Percentiles rank a stretch among this genome's conserved stretches.
phyloP scores from a whole-genome alignment of 768 basidiomycete species.

The Mycena galopus region DNA sequence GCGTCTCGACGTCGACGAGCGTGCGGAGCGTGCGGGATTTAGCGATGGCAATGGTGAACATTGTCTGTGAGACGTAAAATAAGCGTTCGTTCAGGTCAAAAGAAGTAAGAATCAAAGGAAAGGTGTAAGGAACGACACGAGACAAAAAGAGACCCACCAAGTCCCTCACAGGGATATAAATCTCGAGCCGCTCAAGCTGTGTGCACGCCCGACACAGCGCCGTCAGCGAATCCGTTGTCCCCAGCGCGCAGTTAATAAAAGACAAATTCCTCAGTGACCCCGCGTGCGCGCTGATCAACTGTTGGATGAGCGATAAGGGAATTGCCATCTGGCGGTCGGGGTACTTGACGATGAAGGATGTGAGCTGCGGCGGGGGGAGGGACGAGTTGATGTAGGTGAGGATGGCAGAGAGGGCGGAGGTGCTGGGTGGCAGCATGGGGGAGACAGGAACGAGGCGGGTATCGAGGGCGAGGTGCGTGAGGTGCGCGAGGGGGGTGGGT shows the following conservation, averaged over 20 bases:
- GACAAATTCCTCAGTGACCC: constrained; percentile 58
- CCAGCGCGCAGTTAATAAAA: constrained; percentile 62
- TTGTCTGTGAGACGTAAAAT: constrained; percentile 32
- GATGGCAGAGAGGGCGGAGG: constrained; percentile 43
- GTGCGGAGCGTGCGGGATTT: constrained; percentile 55
- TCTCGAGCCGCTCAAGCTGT: constrained; percentile 62
- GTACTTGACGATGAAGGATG: constrained; percentile 59
- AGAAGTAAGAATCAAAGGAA: background rate
- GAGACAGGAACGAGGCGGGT: constrained; percentile 46
- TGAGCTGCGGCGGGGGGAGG: constrained; percentile 47
- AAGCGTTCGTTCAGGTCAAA: background rate
- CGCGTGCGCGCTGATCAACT: constrained; percentile 57
- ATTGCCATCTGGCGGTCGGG: constrained; percentile 58
- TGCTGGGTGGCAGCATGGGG: constrained; percentile 38
- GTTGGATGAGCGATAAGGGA: constrained; percentile 53
- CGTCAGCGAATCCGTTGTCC: constrained; percentile 51
- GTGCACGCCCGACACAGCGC: constrained; percentile 58
- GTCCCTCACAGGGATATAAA: constrained; percentile 65
- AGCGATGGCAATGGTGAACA: constrained; percentile 53
- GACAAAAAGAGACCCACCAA: constrained; percentile 55
- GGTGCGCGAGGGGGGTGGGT: constrained; percentile 52
- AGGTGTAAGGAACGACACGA: too few species aligned
- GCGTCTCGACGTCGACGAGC: constrained; percentile 60
- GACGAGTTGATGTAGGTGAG: constrained; percentile 46
- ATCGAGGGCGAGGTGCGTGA: constrained; percentile 69